phyloP scores from a whole-genome alignment of 129 eudicot species.

The Artemisia tridentata region DNA sequence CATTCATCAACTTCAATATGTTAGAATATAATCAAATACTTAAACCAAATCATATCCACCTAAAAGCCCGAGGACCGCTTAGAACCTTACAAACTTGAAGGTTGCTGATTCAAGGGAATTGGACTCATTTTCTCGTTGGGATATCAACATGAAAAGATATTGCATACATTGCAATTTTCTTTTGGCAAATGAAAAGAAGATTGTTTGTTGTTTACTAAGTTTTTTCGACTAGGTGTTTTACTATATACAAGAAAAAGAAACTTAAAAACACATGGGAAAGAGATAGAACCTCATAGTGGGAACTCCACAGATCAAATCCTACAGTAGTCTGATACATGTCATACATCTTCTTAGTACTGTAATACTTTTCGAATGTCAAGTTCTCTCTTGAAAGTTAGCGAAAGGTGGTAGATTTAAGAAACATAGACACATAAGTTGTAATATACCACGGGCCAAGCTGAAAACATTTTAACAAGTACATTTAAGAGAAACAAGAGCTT shows the following conservation, averaged over 20 bases:
- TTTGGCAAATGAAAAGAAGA: too few species aligned
- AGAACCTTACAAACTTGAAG: too few species aligned
- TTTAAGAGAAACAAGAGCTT: not conserved
- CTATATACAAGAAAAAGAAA: not conserved
- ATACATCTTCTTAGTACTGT: slow-evolving; percentile 61
- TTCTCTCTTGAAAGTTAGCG: not conserved
- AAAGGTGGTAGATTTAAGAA: not conserved
- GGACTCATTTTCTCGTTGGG: too few species aligned
- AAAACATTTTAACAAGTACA: too few species aligned
- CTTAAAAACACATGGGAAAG: not conserved
- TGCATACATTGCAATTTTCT: too few species aligned
- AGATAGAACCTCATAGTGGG: slow-evolving; percentile 57
- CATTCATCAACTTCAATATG: slow-evolving; percentile 6
- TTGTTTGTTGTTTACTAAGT: too few species aligned
- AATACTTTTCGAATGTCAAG: not conserved
- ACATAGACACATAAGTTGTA: not conserved
- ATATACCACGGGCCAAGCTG: too few species aligned
- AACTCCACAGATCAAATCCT: slow-evolving; percentile 71
- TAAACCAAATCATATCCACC: not conserved
- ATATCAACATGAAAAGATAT: too few species aligned
- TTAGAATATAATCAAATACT: slow-evolving; percentile 10
- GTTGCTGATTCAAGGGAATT: too few species aligned
- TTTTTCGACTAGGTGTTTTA: too few species aligned
- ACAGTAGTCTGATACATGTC: slow-evolving; percentile 63
- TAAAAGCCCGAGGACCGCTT: too few species aligned